Conservation (phyloP, 2,329 filamentous ascomycete species). For the Berkeleyomyces rouxiae region DNA sequence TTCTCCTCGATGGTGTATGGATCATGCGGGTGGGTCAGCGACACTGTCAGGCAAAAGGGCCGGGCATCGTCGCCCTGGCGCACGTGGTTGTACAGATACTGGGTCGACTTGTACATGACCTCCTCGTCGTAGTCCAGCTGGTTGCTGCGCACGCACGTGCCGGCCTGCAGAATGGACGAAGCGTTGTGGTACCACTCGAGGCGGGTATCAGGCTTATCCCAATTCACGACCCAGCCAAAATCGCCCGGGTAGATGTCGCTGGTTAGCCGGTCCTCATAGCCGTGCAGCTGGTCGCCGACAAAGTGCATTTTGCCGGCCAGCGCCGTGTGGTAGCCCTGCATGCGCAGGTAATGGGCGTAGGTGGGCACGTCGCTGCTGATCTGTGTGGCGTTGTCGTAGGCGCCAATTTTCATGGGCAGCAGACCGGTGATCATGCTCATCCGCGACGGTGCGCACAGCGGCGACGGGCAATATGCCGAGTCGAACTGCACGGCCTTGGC, state of each 20-base stretch:
- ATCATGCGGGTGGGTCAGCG: constrained; percentile 86
- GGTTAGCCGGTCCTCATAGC: constrained; percentile 84
- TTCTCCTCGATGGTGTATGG: constrained; percentile 88
- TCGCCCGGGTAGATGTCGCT: constrained; percentile 91
- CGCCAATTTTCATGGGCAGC: constrained; percentile 77
- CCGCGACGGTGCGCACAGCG: constrained; percentile 78
- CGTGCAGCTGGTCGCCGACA: constrained; percentile 83
- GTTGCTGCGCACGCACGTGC: constrained; percentile 77
- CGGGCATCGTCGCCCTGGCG: constrained; percentile 56
- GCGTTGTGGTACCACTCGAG: constrained; percentile 96
- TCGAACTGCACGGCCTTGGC: constrained; percentile 76
- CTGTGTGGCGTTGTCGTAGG: constrained; percentile 80
- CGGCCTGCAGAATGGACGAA: constrained; percentile 80
- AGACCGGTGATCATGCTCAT: constrained; percentile 92
- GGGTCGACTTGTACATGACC: constrained; percentile 78
- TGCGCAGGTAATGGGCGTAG: constrained; percentile 79
- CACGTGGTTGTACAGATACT: constrained; percentile 82
- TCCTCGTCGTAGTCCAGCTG: constrained; percentile 94
- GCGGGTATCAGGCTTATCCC: constrained; percentile 74
- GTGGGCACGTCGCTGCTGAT: constrained; percentile 74
- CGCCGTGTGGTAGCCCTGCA: constrained; percentile 74
- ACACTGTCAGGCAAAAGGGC: constrained; percentile 78
- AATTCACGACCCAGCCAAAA: constrained; percentile 89
- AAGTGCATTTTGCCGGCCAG: constrained; percentile 97
- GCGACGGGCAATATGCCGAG: constrained; percentile 86